Evolutionary conservation across 1,284 basidiomycete species (phyloP), one percentile per base, ranked within the genome.

Genomic region (Melampsora americana): DNA sequence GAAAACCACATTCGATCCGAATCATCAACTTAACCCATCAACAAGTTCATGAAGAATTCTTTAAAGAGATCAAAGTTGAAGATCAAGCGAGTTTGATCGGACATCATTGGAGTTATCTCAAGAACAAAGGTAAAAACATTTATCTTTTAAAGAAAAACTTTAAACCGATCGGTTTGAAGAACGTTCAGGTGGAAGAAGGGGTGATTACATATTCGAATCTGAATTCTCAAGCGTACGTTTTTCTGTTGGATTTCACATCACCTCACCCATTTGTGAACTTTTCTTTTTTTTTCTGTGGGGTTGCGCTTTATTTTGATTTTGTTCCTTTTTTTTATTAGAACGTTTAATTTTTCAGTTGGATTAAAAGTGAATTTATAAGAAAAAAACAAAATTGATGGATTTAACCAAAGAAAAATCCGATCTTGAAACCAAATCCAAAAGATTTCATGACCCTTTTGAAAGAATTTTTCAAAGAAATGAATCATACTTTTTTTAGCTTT

Each of bases 111-210:
- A 53, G 9, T 11, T 53, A 53, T 14, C 16, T 53, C 11, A 53
- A 53, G 16, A 53, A 53, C 50, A 53, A 53, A 26, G 50, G 50
- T 5, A 53, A 53, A 26, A 53, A 53, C 23, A 53, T 53, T 20
- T 53, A 53, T 53, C 23, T 53, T 20, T 26, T 53, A 6, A 53
- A 53, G 50, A 53, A 53, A 53, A 53, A 53, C 50, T 53, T 53
- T 12, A 53, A 53, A 1, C 16, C 9, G 7, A 14, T 53, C 16
- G 50, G 50, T 12, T 53, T 53, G 23, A 53, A 6, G 23, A 14
- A 20, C 16, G 50, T 53, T 9, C 7, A 26, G 16, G 50, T 14
- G 6, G 50, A 53, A 53, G 50, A 53, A 26, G 50, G 50, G 6
- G 50, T 53, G 23, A 14, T 53, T 6, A 53, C 50, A 0, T 53